These are phyloP conservation scores for Verticillium nubilum DNA, from an alignment of 2,329 filamentous ascomycete genomes.

Conservation along the genomic window DNA sequence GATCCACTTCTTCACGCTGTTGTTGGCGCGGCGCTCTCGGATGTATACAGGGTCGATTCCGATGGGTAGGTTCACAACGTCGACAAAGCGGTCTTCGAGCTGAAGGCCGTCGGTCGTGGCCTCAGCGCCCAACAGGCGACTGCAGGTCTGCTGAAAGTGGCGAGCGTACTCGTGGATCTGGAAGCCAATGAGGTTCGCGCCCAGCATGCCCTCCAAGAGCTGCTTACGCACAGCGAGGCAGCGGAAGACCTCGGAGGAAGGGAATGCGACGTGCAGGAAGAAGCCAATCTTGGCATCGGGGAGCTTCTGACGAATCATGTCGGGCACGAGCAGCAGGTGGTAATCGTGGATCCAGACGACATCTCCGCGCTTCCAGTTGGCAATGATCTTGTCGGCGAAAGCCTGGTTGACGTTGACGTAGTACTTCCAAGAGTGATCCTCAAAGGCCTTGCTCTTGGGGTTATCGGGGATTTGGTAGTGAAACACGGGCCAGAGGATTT, in stretches of 20 bases:
- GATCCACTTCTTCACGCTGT: constrained; percentile 74
- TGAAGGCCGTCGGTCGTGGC: constrained; percentile 84
- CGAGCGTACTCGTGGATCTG: constrained; percentile 90
- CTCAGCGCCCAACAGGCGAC: constrained; percentile 82
- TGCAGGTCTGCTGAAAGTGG: constrained; percentile 95
- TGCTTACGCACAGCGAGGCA: constrained; percentile 84
- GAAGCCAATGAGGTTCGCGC: constrained; percentile 88
- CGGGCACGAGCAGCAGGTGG: constrained; percentile 81
- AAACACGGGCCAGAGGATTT: constrained; percentile 95
- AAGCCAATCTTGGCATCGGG: constrained; percentile 95
- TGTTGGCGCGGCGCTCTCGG: constrained; percentile 62
- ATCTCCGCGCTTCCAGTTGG: constrained; percentile 90
- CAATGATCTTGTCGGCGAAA: constrained; percentile 85
- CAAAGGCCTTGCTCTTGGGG: constrained; percentile 96
- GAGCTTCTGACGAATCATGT: constrained; percentile 82
- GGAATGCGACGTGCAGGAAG: constrained; percentile 92
- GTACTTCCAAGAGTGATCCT: constrained; percentile 94
- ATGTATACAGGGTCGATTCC: constrained; percentile 83
- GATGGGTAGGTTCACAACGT: constrained; percentile 79
- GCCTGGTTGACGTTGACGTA: constrained; percentile 90
- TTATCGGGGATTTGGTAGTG: constrained; percentile 98
- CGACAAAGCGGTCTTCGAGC: constrained; percentile 87
- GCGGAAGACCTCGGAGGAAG: constrained; percentile 91
- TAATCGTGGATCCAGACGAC: constrained; percentile 96
- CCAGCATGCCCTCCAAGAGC: constrained; percentile 86